Conservation (phyloP, 208 protist species). For the Tritrichomonas foetus region DNA sequence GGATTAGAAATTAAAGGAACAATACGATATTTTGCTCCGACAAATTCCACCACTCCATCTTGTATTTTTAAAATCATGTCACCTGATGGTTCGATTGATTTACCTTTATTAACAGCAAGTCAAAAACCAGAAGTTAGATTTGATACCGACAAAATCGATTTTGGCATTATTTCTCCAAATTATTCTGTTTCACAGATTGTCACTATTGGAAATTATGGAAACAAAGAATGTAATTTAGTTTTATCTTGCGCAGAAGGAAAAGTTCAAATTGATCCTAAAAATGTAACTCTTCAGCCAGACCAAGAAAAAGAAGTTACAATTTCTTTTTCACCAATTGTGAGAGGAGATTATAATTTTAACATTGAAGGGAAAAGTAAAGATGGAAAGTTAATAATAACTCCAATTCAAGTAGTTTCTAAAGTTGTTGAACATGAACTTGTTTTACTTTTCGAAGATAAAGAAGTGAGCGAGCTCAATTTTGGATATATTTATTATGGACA, state of each 20-base stretch:
- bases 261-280: background rate
- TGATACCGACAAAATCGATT: background rate
- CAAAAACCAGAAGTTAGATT: background rate
- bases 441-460: background rate
- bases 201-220: background rate
- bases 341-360: background rate
- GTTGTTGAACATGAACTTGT: background rate
- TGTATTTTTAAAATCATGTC: background rate
- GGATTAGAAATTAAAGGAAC: background rate
- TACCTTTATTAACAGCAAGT: background rate
- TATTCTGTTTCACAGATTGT: background rate
- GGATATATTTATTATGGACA: background rate
- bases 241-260: background rate
- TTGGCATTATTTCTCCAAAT: background rate
- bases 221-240: background rate
- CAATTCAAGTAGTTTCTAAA: background rate
- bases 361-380: background rate
- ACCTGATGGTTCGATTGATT: background rate
- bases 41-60: background rate
- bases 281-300: background rate
- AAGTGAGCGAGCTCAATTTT: background rate
- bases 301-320: conserved; percentile 5
- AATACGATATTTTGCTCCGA: background rate
- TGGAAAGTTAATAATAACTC: background rate
- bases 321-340: background rate